phyloP scores from a whole-genome alignment of 73 alveolate genomes.

The Blepharisma japonicum region DNA sequence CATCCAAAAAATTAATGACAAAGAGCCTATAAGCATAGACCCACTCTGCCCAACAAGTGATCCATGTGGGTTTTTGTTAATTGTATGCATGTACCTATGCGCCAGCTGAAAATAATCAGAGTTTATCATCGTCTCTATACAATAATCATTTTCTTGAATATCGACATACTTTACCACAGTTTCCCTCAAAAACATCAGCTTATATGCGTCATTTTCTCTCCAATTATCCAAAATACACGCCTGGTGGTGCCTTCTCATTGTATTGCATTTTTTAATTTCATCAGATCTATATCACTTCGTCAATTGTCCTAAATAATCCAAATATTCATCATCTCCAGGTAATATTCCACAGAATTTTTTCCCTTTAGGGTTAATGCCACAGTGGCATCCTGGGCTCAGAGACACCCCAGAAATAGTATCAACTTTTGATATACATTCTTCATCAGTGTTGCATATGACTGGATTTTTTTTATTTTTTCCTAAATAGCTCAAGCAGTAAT shows the following conservation, averaged over 20 bases:
- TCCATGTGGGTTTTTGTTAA: too few species aligned
- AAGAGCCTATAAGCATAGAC: too few species aligned
- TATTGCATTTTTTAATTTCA: background rate
- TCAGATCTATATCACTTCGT: background rate
- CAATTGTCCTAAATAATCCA: background rate
- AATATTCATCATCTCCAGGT: slow-evolving; percentile 2
- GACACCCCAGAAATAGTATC: too few species aligned
- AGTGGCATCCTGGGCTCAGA: background rate
- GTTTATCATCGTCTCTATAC: background rate
- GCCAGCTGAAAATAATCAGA: too few species aligned
- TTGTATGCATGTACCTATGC: too few species aligned
- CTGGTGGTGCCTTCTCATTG: background rate
- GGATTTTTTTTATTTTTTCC: background rate
- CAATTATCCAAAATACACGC: background rate
- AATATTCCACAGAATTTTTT: background rate
- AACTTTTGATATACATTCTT: background rate
- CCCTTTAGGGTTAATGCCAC: background rate
- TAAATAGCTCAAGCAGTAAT: background rate
- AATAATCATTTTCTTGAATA: background rate
- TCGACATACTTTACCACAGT: background rate
- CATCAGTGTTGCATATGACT: background rate
- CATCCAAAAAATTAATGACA: too few species aligned
- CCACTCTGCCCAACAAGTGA: too few species aligned
- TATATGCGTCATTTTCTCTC: background rate
- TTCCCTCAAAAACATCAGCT: background rate